These are phyloP conservation scores for Aspergillus haitiensis DNA, from an alignment of 495 filamentous ascomycete species.

Conservation along the genomic window DNA sequence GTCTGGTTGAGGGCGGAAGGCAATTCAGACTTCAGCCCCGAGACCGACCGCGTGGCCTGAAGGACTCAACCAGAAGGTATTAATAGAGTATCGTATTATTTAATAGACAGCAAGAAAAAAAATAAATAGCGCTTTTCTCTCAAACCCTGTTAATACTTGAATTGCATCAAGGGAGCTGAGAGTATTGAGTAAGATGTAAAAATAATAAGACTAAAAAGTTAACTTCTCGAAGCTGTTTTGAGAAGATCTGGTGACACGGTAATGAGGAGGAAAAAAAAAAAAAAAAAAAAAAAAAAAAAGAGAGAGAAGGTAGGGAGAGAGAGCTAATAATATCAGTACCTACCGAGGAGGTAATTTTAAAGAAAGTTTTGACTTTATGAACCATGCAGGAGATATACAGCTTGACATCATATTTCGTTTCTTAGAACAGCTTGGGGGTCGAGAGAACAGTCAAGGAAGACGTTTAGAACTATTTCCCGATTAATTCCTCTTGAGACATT, in stretches of 20 bases:
- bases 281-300: not conserved
- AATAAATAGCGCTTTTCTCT: not conserved
- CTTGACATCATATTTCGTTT: constrained; percentile 9
- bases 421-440: not conserved
- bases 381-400: constrained; percentile 6
- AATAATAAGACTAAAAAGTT: not conserved
- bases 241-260: constrained; percentile 9
- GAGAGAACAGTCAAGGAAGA: not conserved
- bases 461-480: not conserved
- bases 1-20: not conserved
- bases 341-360: constrained; percentile 10
- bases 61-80: constrained; percentile 6
- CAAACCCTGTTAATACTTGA: too few relatives aligned
- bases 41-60: constrained; percentile 12
- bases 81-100: constrained; percentile 2
- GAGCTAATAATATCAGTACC: not conserved
- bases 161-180: not conserved
- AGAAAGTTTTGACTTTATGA: constrained; percentile 8
- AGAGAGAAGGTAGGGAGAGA: not conserved
- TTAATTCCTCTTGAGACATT: constrained; percentile 14
- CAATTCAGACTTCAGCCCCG: not conserved
- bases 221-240: not conserved
- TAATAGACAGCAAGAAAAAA: constrained; percentile 9
- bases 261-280: constrained; percentile 1
- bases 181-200: not conserved